Percentiles rank a stretch among this genome's conserved stretches.
phyloP scores from a whole-genome alignment of 192 early-diverging fungal genomes.

The Coemansia sp. region DNA sequence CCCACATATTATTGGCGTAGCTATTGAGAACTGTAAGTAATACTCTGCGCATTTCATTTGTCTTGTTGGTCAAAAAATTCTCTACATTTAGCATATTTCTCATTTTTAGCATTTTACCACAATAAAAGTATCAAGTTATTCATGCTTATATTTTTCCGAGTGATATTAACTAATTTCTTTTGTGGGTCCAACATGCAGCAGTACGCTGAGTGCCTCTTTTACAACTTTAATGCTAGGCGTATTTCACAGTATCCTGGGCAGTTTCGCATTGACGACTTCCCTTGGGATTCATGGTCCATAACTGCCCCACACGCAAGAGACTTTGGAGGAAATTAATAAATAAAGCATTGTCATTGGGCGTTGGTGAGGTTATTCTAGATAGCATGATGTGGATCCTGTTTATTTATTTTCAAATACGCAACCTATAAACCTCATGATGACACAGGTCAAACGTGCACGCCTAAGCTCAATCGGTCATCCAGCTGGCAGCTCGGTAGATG shows the following conservation, averaged over 20 bases:
- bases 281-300: neutral
- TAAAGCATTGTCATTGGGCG: neutral
- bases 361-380: neutral
- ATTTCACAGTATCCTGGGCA: no score
- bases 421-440: neutral
- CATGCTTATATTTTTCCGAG: no score
- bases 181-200: neutral
- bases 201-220: slow-evolving; percentile 6
- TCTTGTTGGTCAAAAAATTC: neutral
- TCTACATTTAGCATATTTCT: neutral
- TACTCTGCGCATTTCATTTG: neutral
- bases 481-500: neutral
- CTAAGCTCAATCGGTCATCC: neutral
- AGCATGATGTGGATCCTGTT: neutral
- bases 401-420: neutral
- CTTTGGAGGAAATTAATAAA: neutral
- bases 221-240: slow-evolving; percentile 30
- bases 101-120: no score
- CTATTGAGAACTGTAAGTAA: neutral
- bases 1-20: neutral
- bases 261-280: slow-evolving; percentile 27
- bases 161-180: no score
- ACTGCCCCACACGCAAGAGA: neutral
- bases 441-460: slow-evolving; percentile 12
- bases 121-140: neutral